A percentile compares a stretch with the other conserved stretches of the same genome.
These are phyloP conservation scores for Xylaria sp. DNA, from an alignment of 2,329 filamentous ascomycete species.

Conservation along the genomic window DNA sequence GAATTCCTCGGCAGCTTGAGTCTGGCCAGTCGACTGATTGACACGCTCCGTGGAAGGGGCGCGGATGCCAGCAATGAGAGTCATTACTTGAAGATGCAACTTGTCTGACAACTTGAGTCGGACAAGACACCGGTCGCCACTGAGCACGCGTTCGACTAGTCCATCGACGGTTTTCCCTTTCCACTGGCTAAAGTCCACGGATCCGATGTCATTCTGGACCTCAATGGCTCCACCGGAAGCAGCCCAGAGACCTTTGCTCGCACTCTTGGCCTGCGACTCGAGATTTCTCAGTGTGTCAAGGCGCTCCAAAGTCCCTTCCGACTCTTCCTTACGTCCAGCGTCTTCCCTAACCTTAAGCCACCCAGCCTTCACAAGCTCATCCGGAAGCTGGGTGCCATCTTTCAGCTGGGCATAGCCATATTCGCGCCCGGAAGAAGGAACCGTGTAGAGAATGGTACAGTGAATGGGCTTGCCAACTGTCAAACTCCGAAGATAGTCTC, in stretches of 20 bases:
- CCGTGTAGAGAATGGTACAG: slow-evolving; percentile 86
- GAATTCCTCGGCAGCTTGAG: slow-evolving; percentile 86
- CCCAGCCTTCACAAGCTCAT: slow-evolving; percentile 85
- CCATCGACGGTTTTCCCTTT: slow-evolving; percentile 88
- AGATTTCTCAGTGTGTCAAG: slow-evolving; percentile 82
- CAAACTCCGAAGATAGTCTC: slow-evolving; percentile 87
- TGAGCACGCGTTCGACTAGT: slow-evolving; percentile 90
- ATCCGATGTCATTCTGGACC: slow-evolving; percentile 82
- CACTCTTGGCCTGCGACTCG: slow-evolving; percentile 81
- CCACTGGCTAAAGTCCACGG: slow-evolving; percentile 83
- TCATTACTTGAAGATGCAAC: slow-evolving; percentile 89
- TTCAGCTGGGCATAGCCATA: slow-evolving; percentile 85
- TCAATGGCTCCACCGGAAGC: slow-evolving; percentile 74
- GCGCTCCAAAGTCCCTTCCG: slow-evolving; percentile 75
- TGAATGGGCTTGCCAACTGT: slow-evolving; percentile 88
- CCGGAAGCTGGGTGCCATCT: slow-evolving; percentile 81
- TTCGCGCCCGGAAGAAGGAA: slow-evolving; percentile 86
- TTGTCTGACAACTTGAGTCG: slow-evolving; percentile 83
- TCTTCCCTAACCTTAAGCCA: slow-evolving; percentile 96
- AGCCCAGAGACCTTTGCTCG: slow-evolving; percentile 85
- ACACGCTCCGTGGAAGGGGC: slow-evolving; percentile 89
- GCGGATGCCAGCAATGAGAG: slow-evolving; percentile 88
- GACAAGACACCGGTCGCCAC: slow-evolving; percentile 88
- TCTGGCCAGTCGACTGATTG: slow-evolving; percentile 75
- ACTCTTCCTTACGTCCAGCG: slow-evolving; percentile 89